Evolutionary conservation across 768 basidiomycete genomes (phyloP), one percentile per base, ranked within the genome.

Genomic region (Mycena leptocephala): DNA sequence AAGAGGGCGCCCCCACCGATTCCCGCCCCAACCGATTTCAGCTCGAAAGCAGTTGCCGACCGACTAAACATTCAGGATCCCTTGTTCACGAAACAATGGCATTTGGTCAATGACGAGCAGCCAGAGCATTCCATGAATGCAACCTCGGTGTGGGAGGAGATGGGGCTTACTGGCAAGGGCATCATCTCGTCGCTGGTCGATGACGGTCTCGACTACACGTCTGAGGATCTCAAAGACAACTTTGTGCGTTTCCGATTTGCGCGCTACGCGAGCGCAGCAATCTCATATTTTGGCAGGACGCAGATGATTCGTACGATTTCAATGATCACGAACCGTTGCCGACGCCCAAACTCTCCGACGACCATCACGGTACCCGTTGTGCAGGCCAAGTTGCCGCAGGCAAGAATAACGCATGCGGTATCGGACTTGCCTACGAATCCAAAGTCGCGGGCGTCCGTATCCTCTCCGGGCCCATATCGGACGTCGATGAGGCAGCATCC

Each of bases 341-440:
- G 13, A 94, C 94, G 39, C 98, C 98, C 0, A 91, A 93, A 72
- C 92, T 97, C 55, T 90, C 89, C 30, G 97, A 99, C 78, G 98
- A 99, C 79, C 96, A 96, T 79, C 98, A 99, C 82, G 98, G 98
- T 14, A 99, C 98, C 0, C 95, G 98, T 2, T 99, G 98, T 83
- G 98, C 98, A 1, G 98, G 98, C 33, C 98, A 99, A 85, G 92
- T 99, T 62, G 97, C 96, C 26, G 98, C 98, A 1, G 93, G 90
- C 18, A 96, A 95, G 82, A 99, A 99, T 85, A 92, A 94, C 67
- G 95, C 95, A 2, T 99, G 98, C 81, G 98, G 98, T 37, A 88
- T 99, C 20, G 98, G 98, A 24, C 94, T 99, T 69, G 96, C 98
- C 9, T 97, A 98, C 82, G 88, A 94, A 3, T 94, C 97, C 56